Evolutionary conservation across 2,329 filamentous ascomycete species (phyloP), one percentile per base, ranked within the genome.

Genomic region (Penicillium sp.): DNA sequence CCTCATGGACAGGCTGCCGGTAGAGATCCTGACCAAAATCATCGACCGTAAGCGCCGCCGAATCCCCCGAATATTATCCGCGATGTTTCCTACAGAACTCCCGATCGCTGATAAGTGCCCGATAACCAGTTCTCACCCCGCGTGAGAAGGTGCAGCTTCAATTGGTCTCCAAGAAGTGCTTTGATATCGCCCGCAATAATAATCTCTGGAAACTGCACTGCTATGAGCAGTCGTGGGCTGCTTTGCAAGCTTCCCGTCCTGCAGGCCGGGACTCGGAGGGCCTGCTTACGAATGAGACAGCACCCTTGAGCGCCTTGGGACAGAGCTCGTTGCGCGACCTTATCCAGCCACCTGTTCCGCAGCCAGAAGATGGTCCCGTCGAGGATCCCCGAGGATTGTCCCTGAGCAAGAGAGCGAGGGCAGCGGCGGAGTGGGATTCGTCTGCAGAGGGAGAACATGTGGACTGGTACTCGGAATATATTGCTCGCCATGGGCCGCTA

Each of bases 391-490:
- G 46, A 15, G 40, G 41, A 4, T 38, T 58, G 24, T 64, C 68
- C 12, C 56, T 58, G 47, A 63, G 58, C 25, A 62, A 61, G 46
- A 60, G 61, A 49, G 63, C 59, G 33, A 64, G 59, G 49, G 69
- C 65, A 9, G 66, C 66, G 3, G 84, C 84, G 4, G 89, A 89
- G 58, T 95, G 90, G 90, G 89, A 95, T 59, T 88, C 88, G 0
- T 82, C 81, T 0, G 89, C 86, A 55, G 81, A 83, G 0, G 74
- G 71, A 4, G 90, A 96, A 70, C 76, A 75, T 35, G 77, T 91
- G 18, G 83, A 87, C 42, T 96, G 89, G 86, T 95, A 95, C 67
- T 81, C 87, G 47, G 91, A 96, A 68, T 95, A 90, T 64, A 86
- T 95, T 54, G 88, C 91, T 46, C 80, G 91, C 29, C 80, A 91